A percentile compares a stretch with the other conserved stretches of the same genome.
phyloP scores from a whole-genome alignment of 83 land plant genomes.

The Thuja plicata region DNA sequence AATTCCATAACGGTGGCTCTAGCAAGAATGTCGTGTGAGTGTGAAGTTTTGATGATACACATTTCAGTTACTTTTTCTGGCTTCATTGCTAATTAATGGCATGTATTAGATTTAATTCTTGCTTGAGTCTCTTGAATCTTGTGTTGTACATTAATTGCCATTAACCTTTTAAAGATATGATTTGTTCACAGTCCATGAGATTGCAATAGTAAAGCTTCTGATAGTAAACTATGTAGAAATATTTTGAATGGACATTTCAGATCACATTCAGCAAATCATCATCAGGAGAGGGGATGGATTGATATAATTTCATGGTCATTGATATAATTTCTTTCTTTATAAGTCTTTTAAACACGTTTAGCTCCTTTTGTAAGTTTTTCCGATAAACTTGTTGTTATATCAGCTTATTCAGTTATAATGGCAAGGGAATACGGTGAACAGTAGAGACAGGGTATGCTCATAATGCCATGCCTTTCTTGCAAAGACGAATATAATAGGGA shows the following conservation, averaged over 20 bases:
- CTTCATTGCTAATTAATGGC: neutral
- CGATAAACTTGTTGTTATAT: neutral
- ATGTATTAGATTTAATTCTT: neutral
- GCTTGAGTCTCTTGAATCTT: neutral
- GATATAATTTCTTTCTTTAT: neutral
- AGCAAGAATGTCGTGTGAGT: no score
- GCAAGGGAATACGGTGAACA: constrained; percentile 7
- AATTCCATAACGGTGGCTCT: no score
- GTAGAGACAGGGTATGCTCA: constrained; percentile 4
- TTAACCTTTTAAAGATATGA: neutral
- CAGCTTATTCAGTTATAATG: neutral
- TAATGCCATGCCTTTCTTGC: constrained; percentile 66
- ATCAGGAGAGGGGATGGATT: neutral
- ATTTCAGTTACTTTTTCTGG: no score
- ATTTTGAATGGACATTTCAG: no score
- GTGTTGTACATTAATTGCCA: neutral
- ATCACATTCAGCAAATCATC: no score
- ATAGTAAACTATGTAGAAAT: no score
- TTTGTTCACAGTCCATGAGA: no score
- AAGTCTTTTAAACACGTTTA: neutral
- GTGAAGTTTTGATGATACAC: no score
- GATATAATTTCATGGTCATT: neutral
- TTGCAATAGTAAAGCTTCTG: no score
- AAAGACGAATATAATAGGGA: constrained; percentile 43
- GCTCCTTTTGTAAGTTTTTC: neutral